Evolutionary conservation across 202 grass and related monocot genomes (phyloP), one percentile per base, ranked within the genome.

Genomic region (Zoysia matrella): DNA sequence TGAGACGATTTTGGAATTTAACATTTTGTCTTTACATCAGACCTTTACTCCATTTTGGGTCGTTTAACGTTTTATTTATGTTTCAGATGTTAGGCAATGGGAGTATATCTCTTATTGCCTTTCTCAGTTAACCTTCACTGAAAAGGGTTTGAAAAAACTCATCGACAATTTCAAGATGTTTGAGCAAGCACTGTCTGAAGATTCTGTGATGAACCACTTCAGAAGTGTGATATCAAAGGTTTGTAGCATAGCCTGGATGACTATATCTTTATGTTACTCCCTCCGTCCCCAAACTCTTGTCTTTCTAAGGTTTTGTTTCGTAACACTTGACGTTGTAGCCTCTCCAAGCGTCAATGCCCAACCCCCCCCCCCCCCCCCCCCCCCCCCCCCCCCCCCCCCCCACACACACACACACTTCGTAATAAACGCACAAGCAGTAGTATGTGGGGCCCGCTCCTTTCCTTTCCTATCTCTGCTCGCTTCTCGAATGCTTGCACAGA

Each of bases 81-180:
- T 78, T 87, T 85, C 89, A 98, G 95, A 98, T 92, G 80, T 85
- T 79, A 95, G 86, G 47, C 90, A 95, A 74, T 98, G 92, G 92
- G 87, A 95, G 78, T 93, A 79, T 74, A 92, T 98, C 49, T 94
- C 95, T 45, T 98, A 98, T 76, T 98, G 95, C 79, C 87, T 98
- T 66, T 98, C 95, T 85, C 95, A 95, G 87, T 75, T 98, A 75
- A 93, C 95, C 69, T 90, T 95, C 82, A 98, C 91, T 5, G 95
- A 98, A 63, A 98, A 86, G 81, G 95, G 95, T 67, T 64, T 98
- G 70, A 98, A 92, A 66, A 98, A 95, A 82, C 92, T 98, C 61
- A 85, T 98, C 0, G 95, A 93, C 57, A 95, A 91, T 90, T 98
- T 98, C 70, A 98, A 95, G 88, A 82, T 92, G 78, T 95, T 95